These are phyloP conservation scores for Fusarium beomiforme DNA, from an alignment of 2,329 filamentous ascomycete species.

Conservation along the genomic window DNA sequence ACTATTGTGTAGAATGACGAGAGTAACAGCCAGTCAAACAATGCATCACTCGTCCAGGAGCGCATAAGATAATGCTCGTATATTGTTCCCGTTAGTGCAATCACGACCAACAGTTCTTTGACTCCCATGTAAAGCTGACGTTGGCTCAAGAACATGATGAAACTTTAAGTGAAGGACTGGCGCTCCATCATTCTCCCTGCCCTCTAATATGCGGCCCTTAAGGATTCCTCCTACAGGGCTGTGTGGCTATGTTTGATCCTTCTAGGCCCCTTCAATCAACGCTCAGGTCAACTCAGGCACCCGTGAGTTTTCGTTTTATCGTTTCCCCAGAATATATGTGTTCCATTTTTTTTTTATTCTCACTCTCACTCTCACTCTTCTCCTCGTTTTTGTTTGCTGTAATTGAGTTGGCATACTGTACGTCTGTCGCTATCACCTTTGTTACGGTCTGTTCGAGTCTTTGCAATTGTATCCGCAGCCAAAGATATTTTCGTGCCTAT, in stretches of 20 bases:
- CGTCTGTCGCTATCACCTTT: constrained; percentile 16
- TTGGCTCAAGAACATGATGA: constrained; percentile 38
- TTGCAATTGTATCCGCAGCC: neutral
- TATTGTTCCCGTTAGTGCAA: constrained; percentile 7
- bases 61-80: neutral
- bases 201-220: constrained; percentile 25
- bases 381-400: constrained; percentile 7
- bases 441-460: neutral
- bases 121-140: neutral
- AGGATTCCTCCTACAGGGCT: constrained; percentile 42
- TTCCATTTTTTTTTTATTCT: neutral
- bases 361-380: neutral
- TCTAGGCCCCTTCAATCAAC: constrained; percentile 33
- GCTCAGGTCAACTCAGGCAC: constrained; percentile 16
- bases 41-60: neutral
- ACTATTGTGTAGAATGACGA: neutral
- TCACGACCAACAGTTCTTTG: neutral
- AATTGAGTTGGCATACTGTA: neutral
- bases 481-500: neutral
- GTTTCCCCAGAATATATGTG: constrained; percentile 6
- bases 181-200: constrained; percentile 12
- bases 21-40: neutral
- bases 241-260: constrained; percentile 37
- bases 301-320: constrained; percentile 12
- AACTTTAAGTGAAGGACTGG: constrained; percentile 26